Conservation (phyloP, 495 filamentous ascomycete species). For the Bryoglossum gracile region DNA sequence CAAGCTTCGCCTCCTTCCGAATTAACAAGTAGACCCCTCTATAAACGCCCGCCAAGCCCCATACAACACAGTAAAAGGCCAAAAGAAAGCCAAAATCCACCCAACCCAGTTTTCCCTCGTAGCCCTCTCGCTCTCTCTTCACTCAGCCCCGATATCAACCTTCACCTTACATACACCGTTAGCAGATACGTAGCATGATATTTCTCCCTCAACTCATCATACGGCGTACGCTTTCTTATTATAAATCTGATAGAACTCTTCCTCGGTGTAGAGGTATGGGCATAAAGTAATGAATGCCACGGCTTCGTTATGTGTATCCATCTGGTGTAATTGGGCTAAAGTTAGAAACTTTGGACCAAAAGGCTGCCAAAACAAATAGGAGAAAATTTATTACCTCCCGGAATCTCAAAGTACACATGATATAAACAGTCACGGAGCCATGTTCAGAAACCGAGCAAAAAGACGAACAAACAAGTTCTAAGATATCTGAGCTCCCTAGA, state of each 20-base stretch:
- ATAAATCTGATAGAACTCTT: slow-evolving; percentile 49
- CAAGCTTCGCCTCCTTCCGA: background rate
- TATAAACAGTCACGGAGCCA: background rate
- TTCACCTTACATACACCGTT: slow-evolving; percentile 49
- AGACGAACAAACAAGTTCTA: no score
- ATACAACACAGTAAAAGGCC: slow-evolving; percentile 30
- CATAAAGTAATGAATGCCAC: slow-evolving; percentile 58
- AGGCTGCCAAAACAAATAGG: no score
- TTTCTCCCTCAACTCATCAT: slow-evolving; percentile 43
- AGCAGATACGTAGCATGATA: slow-evolving; percentile 45
- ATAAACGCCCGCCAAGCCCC: slow-evolving; percentile 25
- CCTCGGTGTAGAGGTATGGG: slow-evolving; percentile 47
- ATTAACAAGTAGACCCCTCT: slow-evolving; percentile 25
- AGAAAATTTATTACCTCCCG: no score
- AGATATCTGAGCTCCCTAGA: no score
- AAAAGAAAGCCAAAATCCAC: slow-evolving; percentile 19
- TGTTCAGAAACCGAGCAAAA: background rate
- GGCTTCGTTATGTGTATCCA: slow-evolving; percentile 56
- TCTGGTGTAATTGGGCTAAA: slow-evolving; percentile 36
- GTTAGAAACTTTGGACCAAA: slow-evolving; percentile 43
- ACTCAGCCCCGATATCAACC: slow-evolving; percentile 28
- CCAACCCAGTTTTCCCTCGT: slow-evolving; percentile 8
- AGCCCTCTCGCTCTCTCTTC: background rate
- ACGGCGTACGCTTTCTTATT: slow-evolving; percentile 37
- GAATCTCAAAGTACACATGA: slow-evolving; percentile 40